phyloP scores from a whole-genome alignment of 805 yeast genomes.

The Hanseniaspora taiwanica region DNA sequence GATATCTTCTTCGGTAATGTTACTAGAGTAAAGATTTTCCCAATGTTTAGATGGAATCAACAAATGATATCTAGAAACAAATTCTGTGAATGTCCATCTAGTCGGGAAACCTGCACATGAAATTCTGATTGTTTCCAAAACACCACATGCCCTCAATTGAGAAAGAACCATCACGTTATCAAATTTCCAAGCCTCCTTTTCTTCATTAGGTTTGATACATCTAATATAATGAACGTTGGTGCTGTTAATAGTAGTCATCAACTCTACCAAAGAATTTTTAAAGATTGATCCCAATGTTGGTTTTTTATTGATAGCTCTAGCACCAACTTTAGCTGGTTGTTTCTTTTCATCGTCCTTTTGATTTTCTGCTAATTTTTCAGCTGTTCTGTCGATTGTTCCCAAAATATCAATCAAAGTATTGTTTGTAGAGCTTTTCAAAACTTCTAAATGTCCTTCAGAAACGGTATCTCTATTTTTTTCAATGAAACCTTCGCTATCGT shows the following conservation, averaged over 20 bases:
- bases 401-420: constrained; percentile 52
- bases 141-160: constrained; percentile 97
- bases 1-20: constrained; percentile 41
- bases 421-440: constrained; percentile 57
- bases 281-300: constrained; percentile 94
- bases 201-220: constrained; percentile 93
- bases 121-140: constrained; percentile 86
- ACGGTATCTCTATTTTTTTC: constrained; percentile 97
- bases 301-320: constrained; percentile 46
- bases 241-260: constrained; percentile 84
- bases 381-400: constrained; percentile 47
- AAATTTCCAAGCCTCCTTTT: constrained; percentile 90
- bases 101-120: constrained; percentile 98
- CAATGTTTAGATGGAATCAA: constrained; percentile 61
- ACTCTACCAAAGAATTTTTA: constrained; percentile 80
- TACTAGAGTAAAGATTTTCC: constrained; percentile 41
- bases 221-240: constrained; percentile 95
- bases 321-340: no score
- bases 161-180: constrained; percentile 91
- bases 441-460: constrained; percentile 88
- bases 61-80: constrained; percentile 79
- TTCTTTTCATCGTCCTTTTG: no score
- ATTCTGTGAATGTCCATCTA: constrained; percentile 88
- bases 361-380: constrained; percentile 31
- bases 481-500: constrained; percentile 87